Evolutionary conservation across 1,284 basidiomycete genomes (phyloP).

Genomic region (Anthracocystis setariae): DNA sequence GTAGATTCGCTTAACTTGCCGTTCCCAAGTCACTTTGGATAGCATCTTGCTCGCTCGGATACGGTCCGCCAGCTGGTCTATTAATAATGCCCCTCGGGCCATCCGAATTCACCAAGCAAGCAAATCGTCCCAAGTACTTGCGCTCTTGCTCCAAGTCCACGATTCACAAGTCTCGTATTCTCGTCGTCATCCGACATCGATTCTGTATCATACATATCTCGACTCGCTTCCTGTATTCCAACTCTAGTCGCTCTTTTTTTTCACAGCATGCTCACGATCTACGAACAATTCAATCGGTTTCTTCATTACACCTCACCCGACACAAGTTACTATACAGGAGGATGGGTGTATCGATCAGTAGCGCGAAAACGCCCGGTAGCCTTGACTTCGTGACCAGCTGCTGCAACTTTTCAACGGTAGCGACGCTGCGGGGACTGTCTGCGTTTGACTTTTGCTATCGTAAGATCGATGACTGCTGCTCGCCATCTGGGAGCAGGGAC

Average conservation of each 20-base stretch:
- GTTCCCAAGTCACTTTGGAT: background rate
- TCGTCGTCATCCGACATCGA: background rate
- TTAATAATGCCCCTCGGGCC: too few relatives aligned
- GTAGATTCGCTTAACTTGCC: conserved; percentile 6
- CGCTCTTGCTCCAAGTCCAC: too few relatives aligned
- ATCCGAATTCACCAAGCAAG: too few relatives aligned
- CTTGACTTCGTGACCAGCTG: background rate
- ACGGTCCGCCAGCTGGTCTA: too few relatives aligned
- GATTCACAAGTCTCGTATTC: too few relatives aligned
- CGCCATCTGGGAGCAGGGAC: too few relatives aligned
- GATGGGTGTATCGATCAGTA: background rate
- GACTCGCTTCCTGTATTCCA: background rate
- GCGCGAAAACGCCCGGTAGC: background rate
- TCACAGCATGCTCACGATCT: background rate
- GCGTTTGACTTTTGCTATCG: background rate
- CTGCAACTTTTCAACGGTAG: background rate
- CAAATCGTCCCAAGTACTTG: background rate
- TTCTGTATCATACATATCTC: background rate
- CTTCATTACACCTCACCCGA: background rate
- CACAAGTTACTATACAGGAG: background rate
- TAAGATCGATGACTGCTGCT: too few relatives aligned
- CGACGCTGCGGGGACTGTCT: background rate
- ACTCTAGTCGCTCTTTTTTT: background rate
- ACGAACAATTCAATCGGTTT: too few relatives aligned
- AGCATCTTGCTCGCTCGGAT: too few relatives aligned